Conservation (phyloP, 768 basidiomycete genomes). For the Mycena alexandri region DNA sequence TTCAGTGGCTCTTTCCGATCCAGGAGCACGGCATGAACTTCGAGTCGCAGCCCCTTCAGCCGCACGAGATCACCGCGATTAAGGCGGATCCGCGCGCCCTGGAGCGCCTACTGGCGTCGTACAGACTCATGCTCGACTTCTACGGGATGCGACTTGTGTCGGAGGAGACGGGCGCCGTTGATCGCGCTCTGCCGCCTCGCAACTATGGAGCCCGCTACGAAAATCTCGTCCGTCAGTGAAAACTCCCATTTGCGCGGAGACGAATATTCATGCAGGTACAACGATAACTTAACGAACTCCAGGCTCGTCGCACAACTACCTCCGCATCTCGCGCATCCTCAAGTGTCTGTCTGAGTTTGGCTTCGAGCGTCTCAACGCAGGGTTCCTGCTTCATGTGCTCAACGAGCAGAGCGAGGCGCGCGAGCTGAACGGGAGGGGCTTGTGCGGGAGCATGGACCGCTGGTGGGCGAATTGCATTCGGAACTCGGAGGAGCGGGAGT, state of each 20-base stretch:
- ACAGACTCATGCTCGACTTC: constrained; percentile 83
- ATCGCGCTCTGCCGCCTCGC: constrained; percentile 61
- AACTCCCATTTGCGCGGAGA: constrained; percentile 14
- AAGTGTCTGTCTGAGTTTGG: constrained; percentile 82
- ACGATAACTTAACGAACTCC: constrained; percentile 3
- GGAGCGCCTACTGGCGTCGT: constrained; percentile 68
- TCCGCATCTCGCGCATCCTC: constrained; percentile 82
- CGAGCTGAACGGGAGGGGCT: constrained; percentile 60
- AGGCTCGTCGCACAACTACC: constrained; percentile 82
- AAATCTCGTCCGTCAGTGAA: constrained; percentile 73
- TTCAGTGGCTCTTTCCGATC: constrained; percentile 88
- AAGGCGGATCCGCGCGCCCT: constrained; percentile 62
- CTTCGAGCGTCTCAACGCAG: constrained; percentile 71
- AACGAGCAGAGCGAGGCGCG: constrained; percentile 74
- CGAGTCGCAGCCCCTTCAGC: constrained; percentile 74
- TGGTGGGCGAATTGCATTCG: constrained; percentile 86
- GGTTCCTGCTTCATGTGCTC: constrained; percentile 77
- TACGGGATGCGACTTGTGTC: constrained; percentile 80
- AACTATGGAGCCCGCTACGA: constrained; percentile 66
- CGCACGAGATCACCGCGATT: constrained; percentile 73
- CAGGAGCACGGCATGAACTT: constrained; percentile 81
- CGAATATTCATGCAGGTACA: constrained; percentile 12
- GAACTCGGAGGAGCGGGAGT: constrained; percentile 68
- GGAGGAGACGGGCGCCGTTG: constrained; percentile 69
- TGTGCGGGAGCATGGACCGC: constrained; percentile 76